phyloP scores from a whole-genome alignment of 2,329 filamentous ascomycete genomes.

The Metarhizium humberi region DNA sequence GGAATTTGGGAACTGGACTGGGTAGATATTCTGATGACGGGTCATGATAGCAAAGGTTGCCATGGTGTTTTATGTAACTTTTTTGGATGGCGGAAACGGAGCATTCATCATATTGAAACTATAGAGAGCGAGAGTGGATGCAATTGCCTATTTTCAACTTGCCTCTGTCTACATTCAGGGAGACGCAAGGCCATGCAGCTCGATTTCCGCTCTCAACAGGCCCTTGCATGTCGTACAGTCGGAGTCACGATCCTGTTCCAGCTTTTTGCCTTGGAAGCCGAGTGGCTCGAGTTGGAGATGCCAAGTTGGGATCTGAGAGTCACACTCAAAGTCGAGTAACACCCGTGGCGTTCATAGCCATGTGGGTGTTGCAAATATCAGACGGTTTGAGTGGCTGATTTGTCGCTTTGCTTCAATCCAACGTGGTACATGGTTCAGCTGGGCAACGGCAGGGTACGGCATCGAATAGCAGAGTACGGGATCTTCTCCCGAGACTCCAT shows the following conservation, averaged over 20 bases:
- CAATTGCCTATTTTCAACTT: too few species aligned
- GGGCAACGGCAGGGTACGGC: background rate
- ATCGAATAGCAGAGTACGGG: background rate
- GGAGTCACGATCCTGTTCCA: too few species aligned
- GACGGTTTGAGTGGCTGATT: background rate
- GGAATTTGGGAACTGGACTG: background rate
- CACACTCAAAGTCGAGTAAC: background rate
- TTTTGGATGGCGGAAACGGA: slow-evolving; percentile 4
- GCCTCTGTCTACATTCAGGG: too few species aligned
- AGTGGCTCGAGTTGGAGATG: background rate
- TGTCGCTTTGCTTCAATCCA: background rate
- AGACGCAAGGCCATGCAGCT: too few species aligned
- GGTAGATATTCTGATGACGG: background rate
- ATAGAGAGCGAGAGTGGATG: background rate
- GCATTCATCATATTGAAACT: background rate
- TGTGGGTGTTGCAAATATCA: background rate
- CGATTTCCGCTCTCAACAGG: too few species aligned
- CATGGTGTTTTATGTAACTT: background rate
- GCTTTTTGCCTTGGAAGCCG: too few species aligned
- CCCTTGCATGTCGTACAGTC: too few species aligned
- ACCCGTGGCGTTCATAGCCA: background rate
- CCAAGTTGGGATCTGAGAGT: background rate
- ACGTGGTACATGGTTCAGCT: background rate
- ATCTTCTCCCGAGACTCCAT: background rate
- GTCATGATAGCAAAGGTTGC: background rate